A percentile compares a stretch with the other conserved stretches of the same genome.
Conservation (phyloP, 129 eudicot species). For the Silybum marianum region DNA sequence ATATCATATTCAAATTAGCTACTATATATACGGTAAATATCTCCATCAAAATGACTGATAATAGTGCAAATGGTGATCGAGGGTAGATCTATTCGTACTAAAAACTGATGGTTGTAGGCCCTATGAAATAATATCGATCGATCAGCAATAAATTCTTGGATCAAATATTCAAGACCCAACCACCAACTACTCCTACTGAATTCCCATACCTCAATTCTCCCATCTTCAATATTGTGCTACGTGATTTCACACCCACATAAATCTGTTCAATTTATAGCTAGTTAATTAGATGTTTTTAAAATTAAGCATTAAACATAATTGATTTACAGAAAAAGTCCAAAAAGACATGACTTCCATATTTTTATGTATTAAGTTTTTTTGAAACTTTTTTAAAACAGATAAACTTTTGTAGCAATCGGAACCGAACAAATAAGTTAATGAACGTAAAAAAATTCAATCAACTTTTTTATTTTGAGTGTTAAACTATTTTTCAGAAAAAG, state of each 20-base stretch:
- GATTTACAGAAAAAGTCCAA: background rate
- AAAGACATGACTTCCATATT: no score
- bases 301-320: background rate
- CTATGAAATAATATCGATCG: slow-evolving; percentile 11
- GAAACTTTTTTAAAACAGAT: background rate
- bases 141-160: slow-evolving; percentile 12
- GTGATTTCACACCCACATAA: slow-evolving; percentile 3
- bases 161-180: slow-evolving; percentile 26
- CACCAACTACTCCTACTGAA: slow-evolving; percentile 26
- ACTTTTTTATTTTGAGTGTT: no score
- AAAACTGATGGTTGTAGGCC: slow-evolving; percentile 16
- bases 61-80: background rate
- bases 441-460: no score
- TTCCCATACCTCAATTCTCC: slow-evolving; percentile 22
- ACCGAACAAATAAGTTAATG: no score
- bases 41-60: background rate
- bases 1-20: no score
- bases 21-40: background rate
- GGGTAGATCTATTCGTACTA: slow-evolving; percentile 9
- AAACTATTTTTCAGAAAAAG: no score
- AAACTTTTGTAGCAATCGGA: no score
- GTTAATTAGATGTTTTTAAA: no score
- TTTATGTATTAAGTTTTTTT: background rate
- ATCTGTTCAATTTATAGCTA: background rate
- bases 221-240: background rate